Evolutionary conservation across 768 basidiomycete genomes (phyloP), one percentile per base, ranked within the genome.

Genomic region (Leccinum imitatum): DNA sequence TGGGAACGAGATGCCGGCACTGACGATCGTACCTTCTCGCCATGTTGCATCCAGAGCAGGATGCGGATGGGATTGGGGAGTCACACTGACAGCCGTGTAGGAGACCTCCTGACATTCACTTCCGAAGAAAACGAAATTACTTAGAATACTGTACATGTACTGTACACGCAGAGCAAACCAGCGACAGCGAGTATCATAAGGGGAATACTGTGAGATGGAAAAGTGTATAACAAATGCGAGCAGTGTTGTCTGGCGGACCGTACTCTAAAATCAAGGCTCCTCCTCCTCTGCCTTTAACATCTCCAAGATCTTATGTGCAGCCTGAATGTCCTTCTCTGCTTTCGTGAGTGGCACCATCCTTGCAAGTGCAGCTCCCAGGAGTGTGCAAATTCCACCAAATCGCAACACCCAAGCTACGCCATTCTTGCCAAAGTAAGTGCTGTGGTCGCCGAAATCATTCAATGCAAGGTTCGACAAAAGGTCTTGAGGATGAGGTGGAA

Each of bases 361-460:
- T 31, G 90, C 88, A 64, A 91, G 81, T 4, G 84, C 63, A 4
- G 94, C 95, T 31, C 92, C 95, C 37, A 84, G 77, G 59, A 97
- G 75, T 0, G 95, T 87, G 71, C 91, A 93, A 9, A 93, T 69
- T 39, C 95, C 95, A 53, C 95, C 95, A 67, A 96, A 96, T 17
- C 94, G 86, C 58, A 98, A 76, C 6, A 96, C 91, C 94, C 95
- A 97, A 3, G 89, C 92, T 30, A 97, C 93, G 35, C 95, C 95
- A 56, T 87, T 88, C 78, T 93, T 94, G 33, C 90, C 91, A 59
- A 83, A 80, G 72, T 90, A 92, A 13, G 84, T 84, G 58, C 76
- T 78, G 39, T 81, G 79, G 23, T 79, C 79, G 7, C 73, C 71
- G 1, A 80, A 80, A 27, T 62, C 66, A 58, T 54, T 44, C n/a